phyloP scores from a whole-genome alignment of 306 rosid genomes.

The Myrica gale region DNA sequence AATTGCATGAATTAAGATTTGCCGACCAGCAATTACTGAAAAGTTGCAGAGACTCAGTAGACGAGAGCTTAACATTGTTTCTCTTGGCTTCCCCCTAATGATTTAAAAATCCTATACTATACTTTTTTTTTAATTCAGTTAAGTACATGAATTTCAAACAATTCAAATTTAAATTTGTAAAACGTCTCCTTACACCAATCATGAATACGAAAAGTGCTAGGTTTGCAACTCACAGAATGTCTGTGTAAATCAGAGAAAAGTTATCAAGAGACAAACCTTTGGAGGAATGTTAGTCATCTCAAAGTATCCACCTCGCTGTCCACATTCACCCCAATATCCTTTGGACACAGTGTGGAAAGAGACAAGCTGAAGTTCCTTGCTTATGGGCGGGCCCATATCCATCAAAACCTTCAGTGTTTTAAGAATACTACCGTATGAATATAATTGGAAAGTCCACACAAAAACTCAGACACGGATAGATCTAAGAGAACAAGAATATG shows the following conservation, averaged over 20 bases:
- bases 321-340: conserved; percentile 99
- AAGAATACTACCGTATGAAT: conserved; percentile 21
- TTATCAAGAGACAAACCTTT: conserved; percentile 52
- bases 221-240: too few relatives aligned
- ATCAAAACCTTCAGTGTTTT: conserved; percentile 58
- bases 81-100: neutral
- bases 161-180: neutral
- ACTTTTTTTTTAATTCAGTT: conserved; percentile 1
- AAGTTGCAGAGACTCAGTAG: neutral
- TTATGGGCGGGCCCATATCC: conserved; percentile 78
- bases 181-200: neutral
- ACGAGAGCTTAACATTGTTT: neutral
- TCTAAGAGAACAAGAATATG: conserved; percentile 13
- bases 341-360: conserved; percentile 92
- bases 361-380: conserved; percentile 87
- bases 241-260: conserved; percentile 3
- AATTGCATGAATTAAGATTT: neutral
- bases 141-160: conserved; percentile 5
- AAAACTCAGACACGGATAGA: conserved; percentile 14
- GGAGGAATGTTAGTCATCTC: conserved; percentile 99
- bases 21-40: neutral
- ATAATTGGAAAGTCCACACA: conserved; percentile 17
- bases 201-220: too few relatives aligned
- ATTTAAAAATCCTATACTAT: neutral
- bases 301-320: conserved; percentile 98